Percentiles rank a stretch among this genome's conserved stretches.
These are phyloP conservation scores for Petasospora fabianii DNA, from an alignment of 1,139 yeast species.

Conservation along the genomic window DNA sequence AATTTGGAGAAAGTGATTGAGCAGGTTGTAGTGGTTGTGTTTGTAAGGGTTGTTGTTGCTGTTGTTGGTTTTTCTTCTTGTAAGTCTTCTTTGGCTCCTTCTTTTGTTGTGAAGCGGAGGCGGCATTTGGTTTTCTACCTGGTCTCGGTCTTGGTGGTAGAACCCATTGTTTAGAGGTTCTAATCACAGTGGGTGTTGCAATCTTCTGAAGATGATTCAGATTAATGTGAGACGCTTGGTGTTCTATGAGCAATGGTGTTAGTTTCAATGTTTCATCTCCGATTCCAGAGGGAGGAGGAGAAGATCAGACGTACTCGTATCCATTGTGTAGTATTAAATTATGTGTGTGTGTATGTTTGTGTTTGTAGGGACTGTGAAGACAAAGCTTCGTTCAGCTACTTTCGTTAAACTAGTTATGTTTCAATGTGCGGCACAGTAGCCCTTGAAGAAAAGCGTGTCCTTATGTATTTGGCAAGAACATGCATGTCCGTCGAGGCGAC, in stretches of 20 bases:
- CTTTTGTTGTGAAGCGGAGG: slow-evolving; percentile 10
- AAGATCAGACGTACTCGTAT: slow-evolving; percentile 4
- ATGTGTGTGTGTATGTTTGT: too few species aligned
- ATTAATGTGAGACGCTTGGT: slow-evolving; percentile 5
- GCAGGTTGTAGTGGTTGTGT: not conserved
- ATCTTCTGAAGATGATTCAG: slow-evolving; percentile 10
- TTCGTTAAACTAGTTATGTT: not conserved
- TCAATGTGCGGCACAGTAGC: not conserved
- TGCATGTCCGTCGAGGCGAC: slow-evolving; percentile 7
- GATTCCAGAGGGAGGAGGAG: too few species aligned
- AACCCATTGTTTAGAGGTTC: slow-evolving; percentile 82
- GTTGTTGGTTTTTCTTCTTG: slow-evolving; percentile 15
- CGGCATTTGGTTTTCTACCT: slow-evolving; percentile 66
- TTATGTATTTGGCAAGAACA: slow-evolving; percentile 3
- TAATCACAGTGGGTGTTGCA: slow-evolving; percentile 26
- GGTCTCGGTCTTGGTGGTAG: slow-evolving; percentile 90
- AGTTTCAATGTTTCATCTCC: not conserved
- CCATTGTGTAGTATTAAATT: too few species aligned
- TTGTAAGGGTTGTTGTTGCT: not conserved
- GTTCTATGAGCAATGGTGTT: slow-evolving; percentile 1
- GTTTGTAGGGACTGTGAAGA: not conserved
- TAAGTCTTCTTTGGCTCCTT: slow-evolving; percentile 19
- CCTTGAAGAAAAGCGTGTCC: not conserved
- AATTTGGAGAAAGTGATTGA: too few species aligned
- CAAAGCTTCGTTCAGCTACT: not conserved